phyloP scores from a whole-genome alignment of 805 yeast species.

The Yarrowia sp. region DNA sequence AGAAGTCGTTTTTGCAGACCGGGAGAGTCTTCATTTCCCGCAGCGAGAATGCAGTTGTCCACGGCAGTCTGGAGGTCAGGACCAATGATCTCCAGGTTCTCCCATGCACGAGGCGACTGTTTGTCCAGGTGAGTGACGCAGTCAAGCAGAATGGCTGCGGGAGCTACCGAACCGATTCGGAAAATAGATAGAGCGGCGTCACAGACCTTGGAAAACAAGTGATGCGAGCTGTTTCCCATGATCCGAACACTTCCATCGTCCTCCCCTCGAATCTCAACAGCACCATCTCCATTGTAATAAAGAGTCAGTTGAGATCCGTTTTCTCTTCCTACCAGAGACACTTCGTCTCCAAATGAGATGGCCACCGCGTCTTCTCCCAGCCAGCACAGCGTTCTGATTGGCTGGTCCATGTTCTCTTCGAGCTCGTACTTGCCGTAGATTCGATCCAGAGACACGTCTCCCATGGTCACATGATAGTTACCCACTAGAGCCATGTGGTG shows the following conservation, averaged over 20 bases:
- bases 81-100: slow-evolving; percentile 66
- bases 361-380: slow-evolving; percentile 85
- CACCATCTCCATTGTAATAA: slow-evolving; percentile 46
- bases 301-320: slow-evolving; percentile 53
- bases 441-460: slow-evolving; percentile 31
- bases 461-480: slow-evolving; percentile 20
- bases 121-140: slow-evolving; percentile 70
- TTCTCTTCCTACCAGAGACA: slow-evolving; percentile 75
- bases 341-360: slow-evolving; percentile 63
- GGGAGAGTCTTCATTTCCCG: slow-evolving; percentile 77
- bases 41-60: slow-evolving; percentile 72
- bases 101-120: slow-evolving; percentile 82
- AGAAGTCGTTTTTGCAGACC: slow-evolving; percentile 80
- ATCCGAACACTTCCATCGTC: slow-evolving; percentile 71
- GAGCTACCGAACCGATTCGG: slow-evolving; percentile 81
- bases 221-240: slow-evolving; percentile 63
- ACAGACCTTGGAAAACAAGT: slow-evolving; percentile 70
- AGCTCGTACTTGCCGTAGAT: slow-evolving; percentile 26
- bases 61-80: slow-evolving; percentile 66
- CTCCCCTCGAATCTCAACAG: slow-evolving; percentile 57
- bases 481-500: slow-evolving; percentile 59
- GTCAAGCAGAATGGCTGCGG: slow-evolving; percentile 83
- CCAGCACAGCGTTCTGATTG: slow-evolving; percentile 57
- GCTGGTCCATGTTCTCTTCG: slow-evolving; percentile 11
- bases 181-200: slow-evolving; percentile 66